Percentiles rank a stretch among this genome's conserved stretches.
These are phyloP conservation scores for Daldinia caldariorum DNA, from an alignment of 495 filamentous ascomycete genomes.

Conservation along the genomic window DNA sequence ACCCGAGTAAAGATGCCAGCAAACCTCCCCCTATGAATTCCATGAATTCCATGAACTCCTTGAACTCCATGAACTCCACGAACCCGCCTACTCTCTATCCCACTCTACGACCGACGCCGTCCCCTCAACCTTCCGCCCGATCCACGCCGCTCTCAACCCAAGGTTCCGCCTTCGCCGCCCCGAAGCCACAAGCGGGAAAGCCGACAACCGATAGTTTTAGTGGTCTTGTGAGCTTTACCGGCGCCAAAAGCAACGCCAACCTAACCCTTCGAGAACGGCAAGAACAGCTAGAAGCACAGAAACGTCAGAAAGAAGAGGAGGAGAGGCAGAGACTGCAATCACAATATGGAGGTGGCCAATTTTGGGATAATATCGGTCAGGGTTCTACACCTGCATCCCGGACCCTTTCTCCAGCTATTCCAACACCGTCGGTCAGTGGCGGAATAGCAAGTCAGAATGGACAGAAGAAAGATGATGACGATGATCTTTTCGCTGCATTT, in stretches of 20 bases:
- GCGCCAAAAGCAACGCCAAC: conserved; percentile 72
- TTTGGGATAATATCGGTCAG: conserved; percentile 73
- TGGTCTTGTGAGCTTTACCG: conserved; percentile 80
- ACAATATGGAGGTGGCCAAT: conserved; percentile 75
- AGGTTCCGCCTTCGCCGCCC: conserved; percentile 58
- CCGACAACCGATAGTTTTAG: conserved; percentile 86
- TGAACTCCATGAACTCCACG: conserved; percentile 46
- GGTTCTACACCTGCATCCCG: conserved; percentile 52
- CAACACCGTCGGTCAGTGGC: conserved; percentile 38
- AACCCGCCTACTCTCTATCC: conserved; percentile 65
- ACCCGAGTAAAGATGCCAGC: conserved; percentile 49
- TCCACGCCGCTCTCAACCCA: conserved; percentile 72
- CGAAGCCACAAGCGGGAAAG: conserved; percentile 67
- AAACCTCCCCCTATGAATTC: conserved; percentile 56
- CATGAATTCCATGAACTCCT: conserved; percentile 30
- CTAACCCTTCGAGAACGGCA: conserved; percentile 87
- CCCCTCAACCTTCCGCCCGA: conserved; percentile 68
- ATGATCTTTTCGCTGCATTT: conserved; percentile 71
- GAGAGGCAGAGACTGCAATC: conserved; percentile 72
- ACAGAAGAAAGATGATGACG: conserved; percentile 56
- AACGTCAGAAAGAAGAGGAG: conserved; percentile 77
- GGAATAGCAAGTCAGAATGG: conserved; percentile 44
- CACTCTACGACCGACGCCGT: conserved; percentile 68
- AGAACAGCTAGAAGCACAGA: conserved; percentile 80
- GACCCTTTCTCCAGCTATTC: conserved; percentile 43